phyloP scores from a whole-genome alignment of 257 asterid species.

The Ligustrum vulgare region DNA sequence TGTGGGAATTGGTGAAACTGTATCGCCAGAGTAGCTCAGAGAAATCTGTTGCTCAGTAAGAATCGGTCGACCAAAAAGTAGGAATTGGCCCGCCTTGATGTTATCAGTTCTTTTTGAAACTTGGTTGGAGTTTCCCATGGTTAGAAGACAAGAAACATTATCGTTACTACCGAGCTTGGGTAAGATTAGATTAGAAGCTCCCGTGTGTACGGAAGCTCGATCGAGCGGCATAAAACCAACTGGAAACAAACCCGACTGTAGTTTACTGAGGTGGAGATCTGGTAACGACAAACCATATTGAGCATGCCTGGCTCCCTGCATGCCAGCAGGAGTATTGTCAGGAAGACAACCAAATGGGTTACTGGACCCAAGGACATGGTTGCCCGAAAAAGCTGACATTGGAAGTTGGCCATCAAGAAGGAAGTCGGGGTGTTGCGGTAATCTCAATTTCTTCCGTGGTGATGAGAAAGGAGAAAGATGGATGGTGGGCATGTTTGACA shows the following conservation, averaged over 20 bases:
- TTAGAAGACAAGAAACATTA: conserved; percentile 60
- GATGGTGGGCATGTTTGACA: conserved; percentile 66
- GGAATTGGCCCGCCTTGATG: conserved; percentile 48
- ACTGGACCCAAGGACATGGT: conserved; percentile 45
- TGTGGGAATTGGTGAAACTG: conserved; percentile 37
- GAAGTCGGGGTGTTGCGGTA: conserved; percentile 54
- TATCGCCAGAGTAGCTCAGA: conserved; percentile 48
- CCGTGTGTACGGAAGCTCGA: conserved; percentile 30
- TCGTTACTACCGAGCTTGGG: conserved; percentile 36
- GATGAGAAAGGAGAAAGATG: conserved; percentile 74
- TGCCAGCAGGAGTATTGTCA: conserved; percentile 91
- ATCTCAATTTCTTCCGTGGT: conserved; percentile 61
- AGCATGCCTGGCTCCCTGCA: conserved; percentile 99
- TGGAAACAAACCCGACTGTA: conserved; percentile 49
- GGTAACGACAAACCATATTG: conserved; percentile 66
- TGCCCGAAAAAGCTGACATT: conserved; percentile 47
- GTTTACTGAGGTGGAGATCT: conserved; percentile 51
- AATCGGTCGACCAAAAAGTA: conserved; percentile 72
- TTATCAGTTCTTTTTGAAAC: conserved; percentile 30
- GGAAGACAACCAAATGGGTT: conserved; percentile 63
- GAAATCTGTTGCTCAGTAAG: conserved; percentile 66
- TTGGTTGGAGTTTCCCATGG: conserved; percentile 55
- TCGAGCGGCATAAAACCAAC: conserved; percentile 42
- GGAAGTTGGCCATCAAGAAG: conserved; percentile 57
- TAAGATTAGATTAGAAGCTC: conserved; percentile 27